Evolutionary conservation across 345 rosid species (phyloP).

Genomic region (Garcia nutans): DNA sequence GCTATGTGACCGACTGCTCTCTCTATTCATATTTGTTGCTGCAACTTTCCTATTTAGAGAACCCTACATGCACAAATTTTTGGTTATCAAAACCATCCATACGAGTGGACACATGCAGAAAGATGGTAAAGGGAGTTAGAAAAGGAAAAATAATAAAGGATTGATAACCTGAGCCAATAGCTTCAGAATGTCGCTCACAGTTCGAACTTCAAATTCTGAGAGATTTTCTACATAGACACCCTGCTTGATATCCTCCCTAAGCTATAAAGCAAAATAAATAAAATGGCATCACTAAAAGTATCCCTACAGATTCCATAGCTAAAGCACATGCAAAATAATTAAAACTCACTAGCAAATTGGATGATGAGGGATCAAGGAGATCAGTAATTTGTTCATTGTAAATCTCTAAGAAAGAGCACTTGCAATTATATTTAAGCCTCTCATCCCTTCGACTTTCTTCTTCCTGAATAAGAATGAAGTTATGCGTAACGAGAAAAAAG

Average conservation of each 20-base stretch:
- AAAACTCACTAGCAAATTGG: conserved; percentile 69
- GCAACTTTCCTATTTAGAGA: conserved; percentile 87
- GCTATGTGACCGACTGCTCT: conserved; percentile 94
- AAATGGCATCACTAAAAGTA: conserved; percentile 15
- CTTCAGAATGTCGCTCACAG: conserved; percentile 74
- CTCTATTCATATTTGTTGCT: conserved; percentile 94
- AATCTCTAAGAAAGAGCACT: conserved; percentile 95
- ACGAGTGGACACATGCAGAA: not conserved
- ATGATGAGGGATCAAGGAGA: conserved; percentile 91
- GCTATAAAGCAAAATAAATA: conserved; percentile 35
- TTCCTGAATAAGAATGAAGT: conserved; percentile 49
- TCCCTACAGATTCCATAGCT: conserved; percentile 10
- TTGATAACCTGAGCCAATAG: conserved; percentile 70
- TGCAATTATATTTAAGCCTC: conserved; percentile 79
- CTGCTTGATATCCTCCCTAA: conserved; percentile 79
- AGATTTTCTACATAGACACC: conserved; percentile 95
- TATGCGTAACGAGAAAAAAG: not conserved
- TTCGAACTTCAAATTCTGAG: conserved; percentile 78
- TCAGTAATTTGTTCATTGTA: conserved; percentile 95
- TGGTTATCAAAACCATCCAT: not conserved
- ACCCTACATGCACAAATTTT: conserved; percentile 44
- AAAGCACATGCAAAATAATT: conserved; percentile 5
- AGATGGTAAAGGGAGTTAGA: not conserved
- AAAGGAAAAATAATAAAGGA: conserved; percentile 9
- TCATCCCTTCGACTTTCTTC: conserved; percentile 94